Base-by-base conservation (phyloP, 2,329 filamentous ascomycete genomes). In the Chrysosphaeria jannelii region DNA sequence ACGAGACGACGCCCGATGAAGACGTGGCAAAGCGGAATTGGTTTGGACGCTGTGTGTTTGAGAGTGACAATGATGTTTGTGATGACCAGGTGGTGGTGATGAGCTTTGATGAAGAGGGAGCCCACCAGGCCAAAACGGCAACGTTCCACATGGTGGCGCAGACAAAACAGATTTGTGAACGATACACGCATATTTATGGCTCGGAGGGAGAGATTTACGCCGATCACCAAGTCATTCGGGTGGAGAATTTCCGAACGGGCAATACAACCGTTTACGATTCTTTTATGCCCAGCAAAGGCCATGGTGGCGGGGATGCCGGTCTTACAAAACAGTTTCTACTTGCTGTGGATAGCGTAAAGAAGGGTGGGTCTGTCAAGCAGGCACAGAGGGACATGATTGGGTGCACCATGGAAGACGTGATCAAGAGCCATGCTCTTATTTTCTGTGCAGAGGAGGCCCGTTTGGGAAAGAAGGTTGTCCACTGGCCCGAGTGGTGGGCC, bases 1-100 rank as follows among this genome's bases (percentile, higher is more conserved):
- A 52, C 9, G 37, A 43, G 2, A 38, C 42, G 5, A 59, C 51
- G 1, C 48, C 54, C 4, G 41, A 46, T 25, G 36, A 43, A 2
- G 45, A 50, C n/a, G 39, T 56, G 2, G 48, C 50, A 3, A 45
- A 46, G 5, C 47, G 53, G 7, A 67, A 67, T 31, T 70, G 78
- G 76, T 93, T 78, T 37, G 85, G 85, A 0, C 63, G 81, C n/a
- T 97, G 85, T 38, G 85, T 93, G 2, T 93, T 67, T 45, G 85
- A 91, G 39, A 53, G 67, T 4, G 78, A 89, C 44, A 97, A 93
- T 44, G 66, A 88, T 36, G 85, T 93, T 20, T 75, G 67, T 36
- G 85, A 97, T 40, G 76, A 93, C 36, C 81, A 93, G 41, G 57
- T 69, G 13, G 85, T 93, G 11, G 81, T 71, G 0, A 61, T 93